phyloP scores from a whole-genome alignment of 78 protist species.

The Mastigamoeba balamuthi region DNA sequence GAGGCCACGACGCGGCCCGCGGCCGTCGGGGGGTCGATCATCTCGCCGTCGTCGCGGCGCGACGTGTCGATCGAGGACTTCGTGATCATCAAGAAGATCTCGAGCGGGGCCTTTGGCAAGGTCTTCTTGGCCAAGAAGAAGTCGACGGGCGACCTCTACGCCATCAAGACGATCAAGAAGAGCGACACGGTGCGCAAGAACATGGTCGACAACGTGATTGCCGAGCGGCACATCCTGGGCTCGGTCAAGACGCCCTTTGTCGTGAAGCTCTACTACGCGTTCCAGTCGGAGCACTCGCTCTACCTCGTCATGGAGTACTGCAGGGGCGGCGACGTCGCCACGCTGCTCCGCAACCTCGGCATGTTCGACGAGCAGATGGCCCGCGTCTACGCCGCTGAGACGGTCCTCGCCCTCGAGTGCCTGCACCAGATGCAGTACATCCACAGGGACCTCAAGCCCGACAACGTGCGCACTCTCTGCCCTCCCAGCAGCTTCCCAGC shows the following conservation, averaged over 20 bases:
- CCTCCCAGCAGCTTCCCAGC: too few relatives aligned
- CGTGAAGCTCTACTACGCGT: slow-evolving; percentile 62
- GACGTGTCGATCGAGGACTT: slow-evolving; percentile 32
- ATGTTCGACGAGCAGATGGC: slow-evolving; percentile 48
- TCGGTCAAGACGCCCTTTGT: slow-evolving; percentile 39
- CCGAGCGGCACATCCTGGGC: slow-evolving; percentile 55
- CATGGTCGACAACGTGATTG: slow-evolving; percentile 40
- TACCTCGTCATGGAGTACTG: slow-evolving; percentile 69
- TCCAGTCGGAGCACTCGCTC: slow-evolving; percentile 46
- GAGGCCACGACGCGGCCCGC: slow-evolving; percentile 1
- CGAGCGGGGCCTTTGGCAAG: slow-evolving; percentile 70
- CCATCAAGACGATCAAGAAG: slow-evolving; percentile 70
- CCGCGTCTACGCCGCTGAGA: slow-evolving; percentile 64
- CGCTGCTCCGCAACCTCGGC: slow-evolving; percentile 32
- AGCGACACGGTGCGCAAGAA: slow-evolving; percentile 70
- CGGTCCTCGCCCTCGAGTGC: slow-evolving; percentile 74
- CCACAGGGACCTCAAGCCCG: slow-evolving; percentile 54
- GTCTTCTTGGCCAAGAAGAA: slow-evolving; percentile 66
- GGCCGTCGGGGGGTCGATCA: neutral
- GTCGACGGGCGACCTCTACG: slow-evolving; percentile 65
- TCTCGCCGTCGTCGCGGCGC: neutral
- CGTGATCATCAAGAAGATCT: slow-evolving; percentile 66
- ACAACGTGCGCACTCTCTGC: too few relatives aligned
- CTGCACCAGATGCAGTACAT: slow-evolving; percentile 36
- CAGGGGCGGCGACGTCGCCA: slow-evolving; percentile 58